Evolutionary conservation across 352 stramenopile species (phyloP), one percentile per base, ranked within the genome.

Genomic region (Pythium brassicae): DNA sequence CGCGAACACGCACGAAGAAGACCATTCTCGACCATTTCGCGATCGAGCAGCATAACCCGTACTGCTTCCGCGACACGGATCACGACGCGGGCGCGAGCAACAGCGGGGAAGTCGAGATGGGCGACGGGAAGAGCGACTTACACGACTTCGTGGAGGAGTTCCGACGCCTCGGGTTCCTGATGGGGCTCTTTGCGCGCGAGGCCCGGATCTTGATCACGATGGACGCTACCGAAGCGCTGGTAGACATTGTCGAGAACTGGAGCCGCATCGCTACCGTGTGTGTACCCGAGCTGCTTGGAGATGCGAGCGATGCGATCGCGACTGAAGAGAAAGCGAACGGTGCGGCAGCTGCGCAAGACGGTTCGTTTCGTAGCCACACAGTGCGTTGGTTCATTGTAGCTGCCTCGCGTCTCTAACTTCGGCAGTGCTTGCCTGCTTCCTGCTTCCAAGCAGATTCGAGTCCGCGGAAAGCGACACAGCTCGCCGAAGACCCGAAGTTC

Each of bases 21-120:
- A 87, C 51, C 20, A 91, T 92, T 25, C 55, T 92, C 23, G 79
- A 92, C 15, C 78, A 83, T 57, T 92, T 92, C 25, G 61, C 72
- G 9, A 92, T 92, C 59, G 57, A 63, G 23, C 71, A 89, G 34
- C 66, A 87, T 50, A 89, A 92, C 62, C 81, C 81, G n/a, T 92
- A 83, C 53, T 75, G 63, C 35, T 92, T 72, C 54, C 69, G 78
- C 8, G 78, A 91, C 48, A 75, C 73, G 0, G 74, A 86, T 10
- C 57, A 64, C 8, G 56, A 64, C 8, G 12, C 50, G 17, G 39
- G 15, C 19, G 35, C 25, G 27, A 19, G 37, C 19, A 45, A 32
- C 26, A 6, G 27, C 15, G 22, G 7, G 11, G 66, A 72, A 10
- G 48, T 50, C 9, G 57, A 78, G 15, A 35, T 65, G 12, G 39